Evolutionary conservation across 441 rosid genomes (phyloP).

Genomic region (Pelargonium citronellum): DNA sequence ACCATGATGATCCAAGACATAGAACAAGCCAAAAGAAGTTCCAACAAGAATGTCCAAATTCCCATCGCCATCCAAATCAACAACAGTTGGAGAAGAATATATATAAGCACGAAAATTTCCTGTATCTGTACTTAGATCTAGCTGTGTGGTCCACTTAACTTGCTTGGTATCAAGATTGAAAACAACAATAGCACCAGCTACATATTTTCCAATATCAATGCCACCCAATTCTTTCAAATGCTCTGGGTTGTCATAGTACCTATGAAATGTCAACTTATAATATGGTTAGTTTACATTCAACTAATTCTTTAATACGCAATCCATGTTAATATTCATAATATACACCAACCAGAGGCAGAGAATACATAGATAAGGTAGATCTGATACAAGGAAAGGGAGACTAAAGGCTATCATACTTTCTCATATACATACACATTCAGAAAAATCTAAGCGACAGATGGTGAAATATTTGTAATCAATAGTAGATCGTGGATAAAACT

Average conservation of each 20-base stretch:
- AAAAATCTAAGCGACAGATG: too few relatives aligned
- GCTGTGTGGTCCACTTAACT: conserved; percentile 80
- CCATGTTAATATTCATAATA: too few relatives aligned
- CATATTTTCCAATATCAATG: conserved; percentile 80
- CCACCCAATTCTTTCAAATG: conserved; percentile 81
- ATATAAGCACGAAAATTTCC: conserved; percentile 71
- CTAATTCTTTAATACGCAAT: background rate
- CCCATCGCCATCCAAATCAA: conserved; percentile 99
- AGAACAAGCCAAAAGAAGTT: conserved; percentile 93
- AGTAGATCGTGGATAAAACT: too few relatives aligned
- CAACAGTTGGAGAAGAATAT: conserved; percentile 88
- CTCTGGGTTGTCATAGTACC: conserved; percentile 93
- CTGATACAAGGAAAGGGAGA: too few relatives aligned
- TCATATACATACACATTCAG: too few relatives aligned
- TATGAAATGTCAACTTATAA: conserved; percentile 24
- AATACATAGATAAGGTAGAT: too few relatives aligned
- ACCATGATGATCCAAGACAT: conserved; percentile 94
- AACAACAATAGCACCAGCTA: conserved; percentile 80
- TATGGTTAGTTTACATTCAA: background rate
- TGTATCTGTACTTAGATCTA: conserved; percentile 79
- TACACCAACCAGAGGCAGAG: too few relatives aligned
- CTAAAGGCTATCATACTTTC: too few relatives aligned
- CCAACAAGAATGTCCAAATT: conserved; percentile 96
- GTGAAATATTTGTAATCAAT: too few relatives aligned
- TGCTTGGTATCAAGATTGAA: conserved; percentile 95